Conservation (phyloP, 2,329 filamentous ascomycete species). For the Fusarium mexicanum region DNA sequence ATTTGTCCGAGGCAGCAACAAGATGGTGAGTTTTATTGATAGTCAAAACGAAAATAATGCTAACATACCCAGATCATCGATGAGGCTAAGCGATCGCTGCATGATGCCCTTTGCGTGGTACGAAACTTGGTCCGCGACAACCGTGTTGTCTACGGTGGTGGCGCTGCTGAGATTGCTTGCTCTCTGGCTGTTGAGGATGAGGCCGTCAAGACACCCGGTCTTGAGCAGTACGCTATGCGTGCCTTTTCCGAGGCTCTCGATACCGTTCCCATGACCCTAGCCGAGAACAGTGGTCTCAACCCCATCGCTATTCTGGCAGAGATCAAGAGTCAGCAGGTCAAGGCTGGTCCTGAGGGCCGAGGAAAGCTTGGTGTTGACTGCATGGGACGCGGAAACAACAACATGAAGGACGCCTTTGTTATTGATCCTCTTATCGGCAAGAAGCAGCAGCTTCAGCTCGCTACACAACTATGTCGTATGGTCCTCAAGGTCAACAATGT, state of each 20-base stretch:
- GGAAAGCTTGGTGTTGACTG: slow-evolving; percentile 92
- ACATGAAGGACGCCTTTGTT: slow-evolving; percentile 98
- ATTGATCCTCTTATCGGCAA: slow-evolving; percentile 99
- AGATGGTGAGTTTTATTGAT: slow-evolving; percentile 76
- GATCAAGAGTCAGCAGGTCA: slow-evolving; percentile 96
- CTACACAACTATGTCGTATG: slow-evolving; percentile 98
- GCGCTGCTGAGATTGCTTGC: slow-evolving; percentile 96
- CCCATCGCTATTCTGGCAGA: slow-evolving; percentile 94
- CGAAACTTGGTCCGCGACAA: slow-evolving; percentile 96
- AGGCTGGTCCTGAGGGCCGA: slow-evolving; percentile 63
- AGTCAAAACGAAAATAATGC: background rate
- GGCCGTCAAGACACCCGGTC: slow-evolving; percentile 91
- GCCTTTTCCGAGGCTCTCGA: slow-evolving; percentile 97
- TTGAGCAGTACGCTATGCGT: slow-evolving; percentile 99
- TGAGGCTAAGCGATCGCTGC: slow-evolving; percentile 95
- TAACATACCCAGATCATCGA: slow-evolving; percentile 82
- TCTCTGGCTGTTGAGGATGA: slow-evolving; percentile 95
- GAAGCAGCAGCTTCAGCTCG: slow-evolving; percentile 94
- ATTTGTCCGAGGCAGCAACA: slow-evolving; percentile 97
- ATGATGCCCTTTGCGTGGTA: slow-evolving; percentile 97
- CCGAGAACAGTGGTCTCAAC: slow-evolving; percentile 96
- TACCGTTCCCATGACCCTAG: slow-evolving; percentile 91
- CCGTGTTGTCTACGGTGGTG: slow-evolving; percentile 96
- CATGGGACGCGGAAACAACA: slow-evolving; percentile 93
- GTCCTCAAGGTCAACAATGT: slow-evolving; percentile 98